Evolutionary conservation across 202 grass and related monocot genomes (phyloP), one percentile per base, ranked within the genome.

Genomic region (Zizania palustris): DNA sequence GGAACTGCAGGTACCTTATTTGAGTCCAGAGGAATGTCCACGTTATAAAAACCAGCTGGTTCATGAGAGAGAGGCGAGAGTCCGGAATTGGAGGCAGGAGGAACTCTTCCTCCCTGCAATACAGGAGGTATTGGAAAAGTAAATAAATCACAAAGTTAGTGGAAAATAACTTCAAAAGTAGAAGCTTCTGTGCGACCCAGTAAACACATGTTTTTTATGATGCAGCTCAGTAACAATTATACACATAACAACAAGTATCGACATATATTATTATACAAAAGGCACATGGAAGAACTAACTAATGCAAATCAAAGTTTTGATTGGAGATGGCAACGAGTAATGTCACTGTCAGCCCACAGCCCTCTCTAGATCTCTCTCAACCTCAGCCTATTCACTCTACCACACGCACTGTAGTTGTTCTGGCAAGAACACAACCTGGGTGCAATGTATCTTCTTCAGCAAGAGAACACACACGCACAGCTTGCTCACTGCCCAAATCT

Each of bases 21-120:
- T 11, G 87, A 85, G 22, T 89, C 87, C 16, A 85, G 76, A 76
- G 96, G 96, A 81, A 99, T 93, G 71, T 93, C 89, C 69, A 93
- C 80, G 85, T 88, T 96, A 62, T 99, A 99, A 61, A 99, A 99
- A 89, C 87, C 96, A 57, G 92, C 92, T 34, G 92, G 92, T 76
- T 99, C 92, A 5, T 93, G 90, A 38, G 92, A 87, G 45, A 99
- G 85, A 50, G 96, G 96, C 76, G 90, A 85, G 50, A 96, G 92
- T 14, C 79, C 79, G 63, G 92, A 96, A 88, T 99, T 99, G 63
- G 87, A 77, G 59, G 91, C 92, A 71, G 90, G 77, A 58, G 81
- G 86, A 67, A 96, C 90, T 53, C 85, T 96, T 70, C 89, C 83
- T 72, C 89, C 85, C 75, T 93, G 82, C 65, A 93, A 72, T 43